phyloP scores from a whole-genome alignment of 305 asterid species.

The Solanum aculeatissimum region DNA sequence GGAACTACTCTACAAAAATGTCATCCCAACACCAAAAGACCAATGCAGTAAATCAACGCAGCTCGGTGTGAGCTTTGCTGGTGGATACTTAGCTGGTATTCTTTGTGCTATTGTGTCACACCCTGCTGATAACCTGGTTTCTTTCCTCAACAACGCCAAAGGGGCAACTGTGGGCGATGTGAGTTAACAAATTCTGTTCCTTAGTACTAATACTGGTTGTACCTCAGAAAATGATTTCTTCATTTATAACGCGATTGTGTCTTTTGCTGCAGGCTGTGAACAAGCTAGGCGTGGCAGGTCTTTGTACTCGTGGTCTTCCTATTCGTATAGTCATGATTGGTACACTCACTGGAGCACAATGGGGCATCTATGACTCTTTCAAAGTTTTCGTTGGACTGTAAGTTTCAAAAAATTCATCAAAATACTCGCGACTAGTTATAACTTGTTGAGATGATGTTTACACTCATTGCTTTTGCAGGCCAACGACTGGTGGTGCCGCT shows the following conservation, averaged over 20 bases:
- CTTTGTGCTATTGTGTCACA: constrained; percentile 75
- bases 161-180: constrained; percentile 86
- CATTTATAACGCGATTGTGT: neutral
- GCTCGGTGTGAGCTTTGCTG: constrained; percentile 79
- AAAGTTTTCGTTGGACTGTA: constrained; percentile 78
- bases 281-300: constrained; percentile 72
- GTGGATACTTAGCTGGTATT: constrained; percentile 78
- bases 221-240: neutral
- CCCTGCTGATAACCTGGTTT: constrained; percentile 88
- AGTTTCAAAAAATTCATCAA: constrained; percentile 16
- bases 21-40: constrained; percentile 71
- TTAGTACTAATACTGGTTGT: neutral
- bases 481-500: constrained; percentile 78
- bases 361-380: constrained; percentile 81
- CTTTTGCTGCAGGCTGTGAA: constrained; percentile 54
- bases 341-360: constrained; percentile 77
- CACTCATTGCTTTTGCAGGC: constrained; percentile 29
- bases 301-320: constrained; percentile 90
- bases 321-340: constrained; percentile 85
- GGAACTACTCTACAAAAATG: constrained; percentile 57
- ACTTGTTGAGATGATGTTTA: neutral
- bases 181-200: constrained; percentile 11
- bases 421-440: neutral
- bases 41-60: constrained; percentile 60
- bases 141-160: constrained; percentile 83